phyloP scores from a whole-genome alignment of 306 rosid species.

The Castanea sativa region DNA sequence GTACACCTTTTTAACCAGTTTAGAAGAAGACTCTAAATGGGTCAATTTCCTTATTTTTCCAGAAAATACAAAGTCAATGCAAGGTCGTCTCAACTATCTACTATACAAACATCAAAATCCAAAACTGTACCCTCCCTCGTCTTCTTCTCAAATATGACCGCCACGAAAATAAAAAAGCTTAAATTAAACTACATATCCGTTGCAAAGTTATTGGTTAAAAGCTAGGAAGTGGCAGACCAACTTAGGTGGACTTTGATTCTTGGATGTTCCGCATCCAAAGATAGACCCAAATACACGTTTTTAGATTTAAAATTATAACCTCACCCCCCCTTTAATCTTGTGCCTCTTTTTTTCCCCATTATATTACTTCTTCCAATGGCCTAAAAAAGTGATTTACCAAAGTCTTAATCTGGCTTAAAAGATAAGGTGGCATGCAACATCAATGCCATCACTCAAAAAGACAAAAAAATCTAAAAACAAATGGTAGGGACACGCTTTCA shows the following conservation, averaged over 20 bases:
- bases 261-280: slow-evolving; percentile 43
- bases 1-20: not conserved
- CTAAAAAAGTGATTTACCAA: not conserved
- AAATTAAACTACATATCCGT: not conserved
- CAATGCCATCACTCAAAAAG: slow-evolving; percentile 5
- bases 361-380: not conserved
- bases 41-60: not conserved
- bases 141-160: slow-evolving; percentile 37
- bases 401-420: slow-evolving; percentile 5
- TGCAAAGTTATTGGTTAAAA: slow-evolving; percentile 21
- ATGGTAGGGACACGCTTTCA: too few species aligned
- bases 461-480: not conserved
- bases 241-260: slow-evolving; percentile 55
- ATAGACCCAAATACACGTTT: slow-evolving; percentile 24
- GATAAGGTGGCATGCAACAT: not conserved
- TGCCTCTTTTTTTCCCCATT: not conserved
- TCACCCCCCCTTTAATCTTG: not conserved
- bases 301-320: not conserved
- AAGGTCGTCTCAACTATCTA: slow-evolving; percentile 6
- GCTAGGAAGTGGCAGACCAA: slow-evolving; percentile 49
- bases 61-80: slow-evolving; percentile 26
- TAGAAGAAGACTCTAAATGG: not conserved
- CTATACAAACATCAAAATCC: slow-evolving; percentile 5
- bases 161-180: not conserved
- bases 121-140: slow-evolving; percentile 19